Conservation (phyloP, 495 filamentous ascomycete genomes). For the Umbilicaria muhlenbergii region DNA sequence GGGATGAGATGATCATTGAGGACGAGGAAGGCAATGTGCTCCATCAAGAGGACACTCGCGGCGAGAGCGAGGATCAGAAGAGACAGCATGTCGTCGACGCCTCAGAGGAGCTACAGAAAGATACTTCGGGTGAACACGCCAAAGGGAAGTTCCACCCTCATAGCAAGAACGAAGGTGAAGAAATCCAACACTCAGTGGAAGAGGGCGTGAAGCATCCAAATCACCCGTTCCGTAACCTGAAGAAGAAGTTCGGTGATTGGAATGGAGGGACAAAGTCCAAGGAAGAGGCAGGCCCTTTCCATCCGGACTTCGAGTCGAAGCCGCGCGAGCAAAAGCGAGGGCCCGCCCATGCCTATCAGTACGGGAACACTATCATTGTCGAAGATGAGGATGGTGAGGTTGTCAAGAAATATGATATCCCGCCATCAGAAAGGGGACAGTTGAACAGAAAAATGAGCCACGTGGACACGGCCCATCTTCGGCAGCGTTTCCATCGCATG, state of each 20-base stretch:
- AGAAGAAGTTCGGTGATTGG: constrained; percentile 23
- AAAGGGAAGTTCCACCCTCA: constrained; percentile 27
- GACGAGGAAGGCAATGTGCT: constrained; percentile 81
- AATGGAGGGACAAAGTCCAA: constrained; percentile 23
- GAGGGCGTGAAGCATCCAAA: constrained; percentile 18
- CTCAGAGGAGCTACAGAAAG: constrained; percentile 41
- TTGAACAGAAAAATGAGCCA: constrained; percentile 30
- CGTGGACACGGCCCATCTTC: constrained; percentile 23
- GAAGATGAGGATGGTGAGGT: constrained; percentile 97
- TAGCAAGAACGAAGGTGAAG: constrained; percentile 29
- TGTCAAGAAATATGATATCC: constrained; percentile 88
- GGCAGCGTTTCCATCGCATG: constrained; percentile 39
- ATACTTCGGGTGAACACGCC: constrained; percentile 28
- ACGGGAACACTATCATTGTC: constrained; percentile 92
- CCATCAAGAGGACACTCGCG: constrained; percentile 28
- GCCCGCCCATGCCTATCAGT: constrained; percentile 85
- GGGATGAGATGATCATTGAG: constrained; percentile 67
- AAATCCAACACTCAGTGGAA: constrained; percentile 21
- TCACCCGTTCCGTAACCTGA: constrained; percentile 17
- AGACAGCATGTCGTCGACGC: constrained; percentile 38
- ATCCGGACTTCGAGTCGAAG: constrained; percentile 4
- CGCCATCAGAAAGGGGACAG: constrained; percentile 24
- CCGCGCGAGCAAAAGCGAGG: constrained; percentile 24
- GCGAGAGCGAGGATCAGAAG: constrained; percentile 30
- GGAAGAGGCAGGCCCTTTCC: constrained; percentile 8